Evolutionary conservation across 805 yeast species (phyloP).

Genomic region (Torulaspora maleeae): DNA sequence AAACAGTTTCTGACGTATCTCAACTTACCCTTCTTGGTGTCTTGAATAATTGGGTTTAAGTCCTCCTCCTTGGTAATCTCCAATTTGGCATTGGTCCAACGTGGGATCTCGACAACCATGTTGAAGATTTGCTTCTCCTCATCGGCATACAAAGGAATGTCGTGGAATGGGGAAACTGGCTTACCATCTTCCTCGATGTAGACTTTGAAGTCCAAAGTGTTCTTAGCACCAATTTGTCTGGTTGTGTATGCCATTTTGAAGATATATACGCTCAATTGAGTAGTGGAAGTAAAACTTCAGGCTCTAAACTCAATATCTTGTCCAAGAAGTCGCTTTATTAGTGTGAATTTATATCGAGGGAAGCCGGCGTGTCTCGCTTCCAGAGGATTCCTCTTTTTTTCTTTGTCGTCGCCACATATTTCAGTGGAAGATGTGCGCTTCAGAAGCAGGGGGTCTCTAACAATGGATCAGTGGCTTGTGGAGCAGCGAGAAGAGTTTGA

Average conservation of each 20-base stretch:
- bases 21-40: conserved; percentile 93
- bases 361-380: not conserved
- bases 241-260: conserved; percentile 66
- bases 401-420: not conserved
- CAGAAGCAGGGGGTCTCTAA: too few species aligned
- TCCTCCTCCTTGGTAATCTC: conserved; percentile 83
- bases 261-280: conserved; percentile 1
- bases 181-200: conserved; percentile 90
- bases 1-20: conserved; percentile 95
- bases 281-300: not conserved
- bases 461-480: too few species aligned
- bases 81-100: conserved; percentile 97
- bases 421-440: not conserved
- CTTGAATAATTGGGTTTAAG: conserved; percentile 93
- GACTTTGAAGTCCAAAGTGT: conserved; percentile 90
- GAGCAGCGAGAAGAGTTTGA: too few species aligned
- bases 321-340: too few species aligned
- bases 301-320: not conserved
- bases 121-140: conserved; percentile 82
- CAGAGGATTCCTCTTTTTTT: not conserved
- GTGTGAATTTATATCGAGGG: not conserved
- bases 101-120: conserved; percentile 95
- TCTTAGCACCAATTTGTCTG: conserved; percentile 92
- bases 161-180: conserved; percentile 94
- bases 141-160: conserved; percentile 87